phyloP scores from a whole-genome alignment of 169 alveolate species.

The Plasmodium gonderi region DNA sequence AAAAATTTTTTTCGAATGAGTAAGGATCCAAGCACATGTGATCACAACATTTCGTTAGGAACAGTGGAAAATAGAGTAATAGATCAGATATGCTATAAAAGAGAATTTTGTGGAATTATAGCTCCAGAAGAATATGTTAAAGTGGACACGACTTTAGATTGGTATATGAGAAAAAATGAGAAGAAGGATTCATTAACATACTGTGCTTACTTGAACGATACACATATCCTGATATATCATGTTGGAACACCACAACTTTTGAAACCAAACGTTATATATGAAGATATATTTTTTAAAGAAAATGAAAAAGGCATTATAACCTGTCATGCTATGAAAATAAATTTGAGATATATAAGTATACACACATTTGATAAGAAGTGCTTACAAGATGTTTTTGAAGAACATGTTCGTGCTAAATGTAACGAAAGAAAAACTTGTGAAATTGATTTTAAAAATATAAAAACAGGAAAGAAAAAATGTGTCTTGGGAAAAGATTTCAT shows the following conservation, averaged over 20 bases:
- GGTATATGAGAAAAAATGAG: not conserved
- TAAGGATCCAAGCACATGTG: constrained; percentile 13
- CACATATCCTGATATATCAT: constrained; percentile 9
- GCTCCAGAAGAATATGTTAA: not conserved
- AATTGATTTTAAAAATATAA: not conserved
- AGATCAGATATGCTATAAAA: not conserved
- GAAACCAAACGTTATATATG: constrained; percentile 21
- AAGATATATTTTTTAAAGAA: constrained; percentile 40
- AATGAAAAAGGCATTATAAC: constrained; percentile 6
- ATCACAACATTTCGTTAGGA: not conserved
- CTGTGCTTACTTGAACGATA: constrained; percentile 15
- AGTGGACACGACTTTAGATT: too few species aligned
- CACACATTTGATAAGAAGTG: not conserved
- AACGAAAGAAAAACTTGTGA: constrained; percentile 20
- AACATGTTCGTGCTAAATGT: not conserved
- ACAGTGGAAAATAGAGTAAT: not conserved
- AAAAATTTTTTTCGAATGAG: constrained; percentile 12
- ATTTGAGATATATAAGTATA: not conserved
- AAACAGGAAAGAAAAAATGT: not conserved
- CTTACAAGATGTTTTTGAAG: not conserved
- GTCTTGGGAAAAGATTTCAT: not conserved
- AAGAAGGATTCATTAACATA: not conserved
- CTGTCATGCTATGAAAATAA: constrained; percentile 24
- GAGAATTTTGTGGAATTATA: constrained; percentile 25
- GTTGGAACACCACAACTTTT: constrained; percentile 5